Percentiles rank a stretch among this genome's conserved stretches.
These are phyloP conservation scores for Coprinopsis sp. DNA, from an alignment of 768 basidiomycete genomes.

Conservation along the genomic window DNA sequence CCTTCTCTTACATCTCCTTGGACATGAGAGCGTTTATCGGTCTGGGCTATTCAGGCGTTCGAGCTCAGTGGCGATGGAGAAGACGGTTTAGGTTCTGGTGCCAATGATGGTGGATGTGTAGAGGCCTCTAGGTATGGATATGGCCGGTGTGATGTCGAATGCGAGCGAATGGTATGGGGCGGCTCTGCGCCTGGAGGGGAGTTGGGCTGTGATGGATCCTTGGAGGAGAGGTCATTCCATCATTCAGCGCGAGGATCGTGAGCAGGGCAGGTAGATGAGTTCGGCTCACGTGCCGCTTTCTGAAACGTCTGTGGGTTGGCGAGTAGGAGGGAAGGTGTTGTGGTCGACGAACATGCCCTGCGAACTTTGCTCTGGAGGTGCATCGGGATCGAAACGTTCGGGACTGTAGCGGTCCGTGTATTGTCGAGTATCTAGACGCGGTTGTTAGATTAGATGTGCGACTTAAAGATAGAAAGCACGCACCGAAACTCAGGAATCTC, in stretches of 20 bases:
- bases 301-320: conserved; percentile 38
- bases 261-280: conserved; percentile 76
- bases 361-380: conserved; percentile 10
- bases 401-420: conserved; percentile 53
- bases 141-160: conserved; percentile 71
- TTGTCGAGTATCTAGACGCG: conserved; percentile 65
- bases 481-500: conserved; percentile 84
- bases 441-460: too few species aligned
- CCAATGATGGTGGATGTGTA: conserved; percentile 70
- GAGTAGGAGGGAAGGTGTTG: conserved; percentile 33
- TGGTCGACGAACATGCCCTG: conserved; percentile 32
- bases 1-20: conserved; percentile 67
- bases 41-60: conserved; percentile 60
- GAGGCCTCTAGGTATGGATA: conserved; percentile 78
- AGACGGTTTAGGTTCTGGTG: conserved; percentile 53
- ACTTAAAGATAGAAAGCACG: too few species aligned
- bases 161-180: conserved; percentile 67
- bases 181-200: conserved; percentile 42
- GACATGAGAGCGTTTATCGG: conserved; percentile 59
- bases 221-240: conserved; percentile 81
- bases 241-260: conserved; percentile 79
- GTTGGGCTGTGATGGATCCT: conserved; percentile 54
- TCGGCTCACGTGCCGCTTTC: conserved; percentile 53
- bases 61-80: conserved; percentile 65
- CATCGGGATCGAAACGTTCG: conserved; percentile 67